Base-by-base conservation (phyloP, 495 filamentous ascomycete species). In the Pyronema omphalodes region DNA sequence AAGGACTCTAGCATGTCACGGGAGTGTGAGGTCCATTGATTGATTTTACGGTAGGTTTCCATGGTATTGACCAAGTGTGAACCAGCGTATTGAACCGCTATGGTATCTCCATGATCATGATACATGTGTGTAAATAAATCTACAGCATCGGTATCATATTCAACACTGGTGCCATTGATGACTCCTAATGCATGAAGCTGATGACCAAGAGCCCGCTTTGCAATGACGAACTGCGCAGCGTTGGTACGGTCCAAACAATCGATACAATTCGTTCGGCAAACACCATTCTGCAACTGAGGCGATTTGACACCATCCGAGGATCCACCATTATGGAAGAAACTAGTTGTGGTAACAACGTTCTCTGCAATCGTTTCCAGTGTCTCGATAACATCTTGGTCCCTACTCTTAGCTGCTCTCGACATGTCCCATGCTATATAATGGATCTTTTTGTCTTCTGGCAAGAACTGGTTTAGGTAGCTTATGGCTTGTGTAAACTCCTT, bases 1-100 rank as follows among this genome's bases (percentile, higher is more conserved):
- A 98, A 95, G 67, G 86, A 93, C 68, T 98, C 91, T 8, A 98
- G 86, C 91, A 98, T 98, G 66, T 98, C 91, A 43, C 91, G 76
- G 6, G 91, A 94, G 61, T 93, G 86, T 58, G 87, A 94, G 39
- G 86, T 94, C 91, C 91, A 98, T 65, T 95, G 88, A 56, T 96
- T 96, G 65, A 94, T 93, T 67, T 94, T 95, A 49, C 91, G 81
- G 66, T 98, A 98, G 1, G 93, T 96, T 54, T 88, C 88, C 89
- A 95, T 94, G 0, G 91, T 98, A 67, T 98, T 98, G 55, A 98
- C 91, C 0, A 98, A 74, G 66, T 96, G 91, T 8, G 88, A 95
- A 19, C 91, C 93, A 49, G 93, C 93, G 63, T 98, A 98, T 63
- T 98, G 91, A 34, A 95, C 83, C 18, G 91, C 91, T 64, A 98